Conservation (phyloP, 2,329 filamentous ascomycete species). For the Orbilia quercus region DNA sequence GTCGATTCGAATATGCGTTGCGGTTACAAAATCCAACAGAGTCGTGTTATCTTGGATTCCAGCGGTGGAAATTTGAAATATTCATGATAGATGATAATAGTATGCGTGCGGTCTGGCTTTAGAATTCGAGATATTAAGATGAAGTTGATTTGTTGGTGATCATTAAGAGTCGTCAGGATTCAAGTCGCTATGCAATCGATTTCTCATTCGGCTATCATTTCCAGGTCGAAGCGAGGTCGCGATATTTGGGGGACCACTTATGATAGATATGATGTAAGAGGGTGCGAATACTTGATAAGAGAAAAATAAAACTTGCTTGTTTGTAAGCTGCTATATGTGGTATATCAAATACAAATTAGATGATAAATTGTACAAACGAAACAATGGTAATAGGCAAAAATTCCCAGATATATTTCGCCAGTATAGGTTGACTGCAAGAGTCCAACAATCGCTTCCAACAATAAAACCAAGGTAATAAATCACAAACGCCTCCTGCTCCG, state of each 20-base stretch:
- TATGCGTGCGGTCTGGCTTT: no score
- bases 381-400: background rate
- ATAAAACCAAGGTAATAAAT: background rate
- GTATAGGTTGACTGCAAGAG: background rate
- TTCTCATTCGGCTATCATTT: background rate
- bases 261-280: conserved; percentile 19
- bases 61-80: background rate
- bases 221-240: no score
- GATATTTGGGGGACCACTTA: background rate
- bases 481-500: background rate
- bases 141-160: no score
- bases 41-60: background rate
- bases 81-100: background rate
- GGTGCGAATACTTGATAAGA: background rate
- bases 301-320: conserved; percentile 4
- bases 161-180: no score
- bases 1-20: conserved; percentile 21
- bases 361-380: conserved; percentile 12
- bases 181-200: no score
- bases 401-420: background rate
- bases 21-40: conserved; percentile 36
- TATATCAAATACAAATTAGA: conserved; percentile 13
- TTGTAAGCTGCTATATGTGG: conserved; percentile 7
- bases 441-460: background rate
- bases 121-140: no score